Percentiles rank a stretch among this genome's conserved stretches.
Conservation (phyloP, 2,329 filamentous ascomycete species). For the Pseudogymnoascus verrucosus region DNA sequence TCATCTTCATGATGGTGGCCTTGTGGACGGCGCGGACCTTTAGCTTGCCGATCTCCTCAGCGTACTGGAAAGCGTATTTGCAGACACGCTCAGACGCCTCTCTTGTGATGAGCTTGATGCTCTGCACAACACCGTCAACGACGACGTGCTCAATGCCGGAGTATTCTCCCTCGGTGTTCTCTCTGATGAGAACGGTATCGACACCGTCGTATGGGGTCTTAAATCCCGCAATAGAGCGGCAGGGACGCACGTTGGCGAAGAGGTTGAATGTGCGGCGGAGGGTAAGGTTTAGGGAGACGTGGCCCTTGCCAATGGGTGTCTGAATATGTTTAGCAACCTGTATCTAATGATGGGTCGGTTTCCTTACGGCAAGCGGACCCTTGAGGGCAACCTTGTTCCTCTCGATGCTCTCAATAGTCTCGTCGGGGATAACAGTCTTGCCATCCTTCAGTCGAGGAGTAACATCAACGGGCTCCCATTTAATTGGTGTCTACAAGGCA, state of each 20-base stretch:
- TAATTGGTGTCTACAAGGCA: slow-evolving; percentile 64
- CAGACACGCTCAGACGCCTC: slow-evolving; percentile 93
- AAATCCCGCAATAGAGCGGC: slow-evolving; percentile 92
- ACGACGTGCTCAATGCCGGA: slow-evolving; percentile 98
- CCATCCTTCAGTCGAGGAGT: slow-evolving; percentile 89
- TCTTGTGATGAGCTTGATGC: slow-evolving; percentile 98
- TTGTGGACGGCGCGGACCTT: slow-evolving; percentile 99
- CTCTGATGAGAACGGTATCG: slow-evolving; percentile 94
- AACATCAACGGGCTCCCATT: slow-evolving; percentile 96
- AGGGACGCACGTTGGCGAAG: slow-evolving; percentile 97
- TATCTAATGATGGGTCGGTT: slow-evolving; percentile 15
- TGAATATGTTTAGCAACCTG: slow-evolving; percentile 29
- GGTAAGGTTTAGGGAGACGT: slow-evolving; percentile 97
- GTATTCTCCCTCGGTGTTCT: slow-evolving; percentile 99
- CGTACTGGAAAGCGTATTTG: slow-evolving; percentile 97
- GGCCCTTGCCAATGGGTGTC: slow-evolving; percentile 96
- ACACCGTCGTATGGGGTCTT: slow-evolving; percentile 98
- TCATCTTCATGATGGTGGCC: slow-evolving; percentile 99
- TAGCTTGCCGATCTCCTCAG: slow-evolving; percentile 82
- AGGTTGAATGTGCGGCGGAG: slow-evolving; percentile 99
- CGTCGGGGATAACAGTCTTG: slow-evolving; percentile 89
- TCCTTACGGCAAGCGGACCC: slow-evolving; percentile 83
- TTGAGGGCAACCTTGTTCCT: slow-evolving; percentile 97
- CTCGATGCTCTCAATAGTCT: slow-evolving; percentile 85
- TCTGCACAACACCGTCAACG: slow-evolving; percentile 95